Conservation (phyloP, 164 flowering plant species). For the Nelumbo lutea region DNA sequence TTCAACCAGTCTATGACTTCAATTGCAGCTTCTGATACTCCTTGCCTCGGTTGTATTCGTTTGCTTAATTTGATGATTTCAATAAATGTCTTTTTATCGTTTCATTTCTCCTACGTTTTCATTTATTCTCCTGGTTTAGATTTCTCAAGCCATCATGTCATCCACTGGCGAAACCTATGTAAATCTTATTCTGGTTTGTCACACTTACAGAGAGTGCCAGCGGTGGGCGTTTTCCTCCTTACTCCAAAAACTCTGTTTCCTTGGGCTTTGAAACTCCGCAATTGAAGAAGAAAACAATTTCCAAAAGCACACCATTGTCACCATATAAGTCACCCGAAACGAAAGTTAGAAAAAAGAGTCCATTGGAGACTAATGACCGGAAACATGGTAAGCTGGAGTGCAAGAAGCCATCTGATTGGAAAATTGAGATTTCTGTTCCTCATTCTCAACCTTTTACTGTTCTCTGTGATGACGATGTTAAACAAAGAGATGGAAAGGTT, state of each 20-base stretch:
- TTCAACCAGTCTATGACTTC: background rate
- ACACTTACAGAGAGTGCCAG: conserved; percentile 39
- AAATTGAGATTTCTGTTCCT: conserved; percentile 47
- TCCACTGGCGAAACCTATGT: background rate
- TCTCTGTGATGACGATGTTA: conserved; percentile 19
- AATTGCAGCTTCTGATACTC: too few relatives aligned
- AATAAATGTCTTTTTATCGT: background rate
- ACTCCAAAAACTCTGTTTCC: conserved; percentile 22
- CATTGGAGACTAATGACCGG: conserved; percentile 31
- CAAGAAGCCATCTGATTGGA: conserved; percentile 48
- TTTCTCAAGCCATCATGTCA: background rate
- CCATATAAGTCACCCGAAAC: conserved; percentile 37
- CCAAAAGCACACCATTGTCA: conserved; percentile 31
- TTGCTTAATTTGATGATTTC: background rate
- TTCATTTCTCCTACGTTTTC: background rate
- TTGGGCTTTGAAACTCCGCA: conserved; percentile 28
- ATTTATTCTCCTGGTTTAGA: background rate
- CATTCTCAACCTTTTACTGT: conserved; percentile 15
- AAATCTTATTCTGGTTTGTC: conserved; percentile 8
- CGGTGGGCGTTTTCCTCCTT: conserved; percentile 34
- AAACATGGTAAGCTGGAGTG: conserved; percentile 42
- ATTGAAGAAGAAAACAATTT: conserved; percentile 21
- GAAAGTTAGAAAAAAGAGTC: conserved; percentile 34
- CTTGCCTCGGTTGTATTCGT: background rate
- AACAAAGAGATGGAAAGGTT: conserved; percentile 23